A percentile compares a stretch with the other conserved stretches of the same genome.
These are phyloP conservation scores for Chamaenerion angustifolium DNA, from an alignment of 345 rosid species.

Conservation along the genomic window DNA sequence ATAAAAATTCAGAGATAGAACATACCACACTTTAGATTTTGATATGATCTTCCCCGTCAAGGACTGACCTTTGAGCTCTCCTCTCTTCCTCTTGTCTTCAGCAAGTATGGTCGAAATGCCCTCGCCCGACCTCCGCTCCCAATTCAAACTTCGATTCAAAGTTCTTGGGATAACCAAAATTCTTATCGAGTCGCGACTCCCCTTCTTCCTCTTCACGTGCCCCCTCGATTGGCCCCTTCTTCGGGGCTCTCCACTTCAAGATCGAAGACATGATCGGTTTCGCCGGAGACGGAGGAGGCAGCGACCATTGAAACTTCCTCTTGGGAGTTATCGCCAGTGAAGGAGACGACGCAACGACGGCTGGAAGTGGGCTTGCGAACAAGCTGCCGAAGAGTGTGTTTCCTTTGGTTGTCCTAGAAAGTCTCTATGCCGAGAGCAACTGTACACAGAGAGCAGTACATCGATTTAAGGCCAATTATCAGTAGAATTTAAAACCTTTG, in stretches of 20 bases:
- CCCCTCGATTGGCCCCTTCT: conserved; percentile 60
- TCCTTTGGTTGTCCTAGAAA: conserved; percentile 23
- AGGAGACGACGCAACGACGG: conserved; percentile 67
- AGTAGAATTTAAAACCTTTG: too few relatives aligned
- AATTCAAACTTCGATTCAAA: conserved; percentile 75
- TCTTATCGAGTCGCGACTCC: conserved; percentile 56
- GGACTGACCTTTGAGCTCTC: conserved; percentile 56
- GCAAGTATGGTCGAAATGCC: conserved; percentile 97
- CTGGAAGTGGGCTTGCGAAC: conserved; percentile 65
- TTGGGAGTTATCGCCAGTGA: conserved; percentile 82
- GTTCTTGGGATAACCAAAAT: conserved; percentile 68
- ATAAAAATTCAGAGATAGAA: background rate
- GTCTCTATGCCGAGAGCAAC: too few relatives aligned
- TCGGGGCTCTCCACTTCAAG: conserved; percentile 29
- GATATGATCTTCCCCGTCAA: conserved; percentile 92
- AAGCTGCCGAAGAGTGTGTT: conserved; percentile 48
- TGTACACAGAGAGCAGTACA: too few relatives aligned
- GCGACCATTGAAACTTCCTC: conserved; percentile 78
- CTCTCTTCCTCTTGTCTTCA: conserved; percentile 77
- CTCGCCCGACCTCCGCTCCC: conserved; percentile 84
- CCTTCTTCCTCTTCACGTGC: conserved; percentile 4
- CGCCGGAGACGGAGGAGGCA: conserved; percentile 97
- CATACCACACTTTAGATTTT: conserved; percentile 57
- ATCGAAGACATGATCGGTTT: conserved; percentile 79
- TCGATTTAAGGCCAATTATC: too few relatives aligned